phyloP scores from a whole-genome alignment of 352 stramenopile species.

The Phytophthora rubi region DNA sequence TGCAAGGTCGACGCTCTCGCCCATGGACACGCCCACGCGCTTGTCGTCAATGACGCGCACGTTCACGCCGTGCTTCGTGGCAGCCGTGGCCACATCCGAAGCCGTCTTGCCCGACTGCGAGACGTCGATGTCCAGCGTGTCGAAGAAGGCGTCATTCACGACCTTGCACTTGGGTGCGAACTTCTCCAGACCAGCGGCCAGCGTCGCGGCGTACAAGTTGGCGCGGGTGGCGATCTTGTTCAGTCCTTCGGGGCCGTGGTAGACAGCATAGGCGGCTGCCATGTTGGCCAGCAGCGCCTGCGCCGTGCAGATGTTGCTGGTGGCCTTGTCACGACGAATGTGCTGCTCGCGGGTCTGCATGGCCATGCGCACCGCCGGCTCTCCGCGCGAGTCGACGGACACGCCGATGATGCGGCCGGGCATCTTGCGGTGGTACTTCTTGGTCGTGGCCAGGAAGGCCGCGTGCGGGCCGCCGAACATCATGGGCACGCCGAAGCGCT shows the following conservation, averaged over 20 bases:
- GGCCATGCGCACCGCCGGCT: constrained; percentile 97
- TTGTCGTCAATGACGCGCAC: constrained; percentile 84
- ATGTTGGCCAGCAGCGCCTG: constrained; percentile 99
- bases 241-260: constrained; percentile 98
- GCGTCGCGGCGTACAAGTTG: constrained; percentile 92
- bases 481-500: constrained; percentile 99
- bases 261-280: constrained; percentile 97
- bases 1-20: constrained; percentile 94
- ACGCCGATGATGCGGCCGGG: constrained; percentile 99
- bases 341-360: constrained; percentile 99
- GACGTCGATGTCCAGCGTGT: constrained; percentile 95
- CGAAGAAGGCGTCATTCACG: constrained; percentile 93
- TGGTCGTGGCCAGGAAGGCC: constrained; percentile 96
- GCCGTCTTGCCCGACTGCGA: constrained; percentile 81
- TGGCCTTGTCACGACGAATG: constrained; percentile 99
- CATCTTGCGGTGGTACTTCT: constrained; percentile 97
- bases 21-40: constrained; percentile 96
- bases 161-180: constrained; percentile 62
- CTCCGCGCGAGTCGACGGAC: constrained; percentile 96
- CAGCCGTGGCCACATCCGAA: constrained; percentile 74
- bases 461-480: constrained; percentile 99
- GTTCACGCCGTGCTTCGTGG: constrained; percentile 82
- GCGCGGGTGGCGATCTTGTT: constrained; percentile 93
- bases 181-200: constrained; percentile 91
- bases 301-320: constrained; percentile 99